Conservation (phyloP, 2,329 filamentous ascomycete genomes). For the Ilyonectria mors-panacis region DNA sequence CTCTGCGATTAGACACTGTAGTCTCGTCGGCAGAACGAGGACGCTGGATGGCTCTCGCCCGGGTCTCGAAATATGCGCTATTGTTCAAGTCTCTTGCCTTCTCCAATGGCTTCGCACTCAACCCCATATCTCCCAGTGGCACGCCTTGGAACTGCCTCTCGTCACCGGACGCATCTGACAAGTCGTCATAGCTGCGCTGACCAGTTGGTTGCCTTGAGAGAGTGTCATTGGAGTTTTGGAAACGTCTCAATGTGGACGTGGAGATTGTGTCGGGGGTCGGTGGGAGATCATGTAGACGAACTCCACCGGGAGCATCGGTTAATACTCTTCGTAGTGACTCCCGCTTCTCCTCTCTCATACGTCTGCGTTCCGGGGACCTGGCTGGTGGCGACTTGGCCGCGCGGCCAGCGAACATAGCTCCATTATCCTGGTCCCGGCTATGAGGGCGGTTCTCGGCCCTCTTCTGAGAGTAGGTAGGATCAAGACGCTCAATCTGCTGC, state of each 20-base stretch:
- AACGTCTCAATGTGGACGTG: constrained; percentile 66
- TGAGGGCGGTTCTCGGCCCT: constrained; percentile 51
- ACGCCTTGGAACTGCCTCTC: constrained; percentile 33
- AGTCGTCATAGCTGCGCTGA: constrained; percentile 52
- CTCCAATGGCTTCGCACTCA: constrained; percentile 36
- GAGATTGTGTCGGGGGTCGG: constrained; percentile 74
- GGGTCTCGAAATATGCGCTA: constrained; percentile 38
- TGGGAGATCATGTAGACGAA: constrained; percentile 62
- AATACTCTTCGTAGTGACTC: constrained; percentile 64
- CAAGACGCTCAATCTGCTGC: constrained; percentile 65
- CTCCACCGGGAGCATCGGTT: constrained; percentile 61
- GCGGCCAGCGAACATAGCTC: constrained; percentile 35
- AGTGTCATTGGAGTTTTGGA: constrained; percentile 66
- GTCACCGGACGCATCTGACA: constrained; percentile 49
- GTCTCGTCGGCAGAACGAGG: constrained; percentile 65
- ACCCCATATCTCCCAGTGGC: constrained; percentile 36
- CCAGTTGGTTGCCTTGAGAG: constrained; percentile 53
- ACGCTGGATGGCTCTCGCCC: constrained; percentile 51
- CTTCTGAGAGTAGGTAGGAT: constrained; percentile 51
- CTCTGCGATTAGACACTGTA: constrained; percentile 57
- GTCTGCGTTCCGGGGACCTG: constrained; percentile 43
- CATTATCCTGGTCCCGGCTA: constrained; percentile 46
- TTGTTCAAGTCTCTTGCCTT: constrained; percentile 43
- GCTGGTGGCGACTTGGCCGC: constrained; percentile 35
- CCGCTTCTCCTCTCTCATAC: constrained; percentile 63